Percentiles rank a stretch among this genome's conserved stretches.
phyloP scores from a whole-genome alignment of 495 filamentous ascomycete species.

The Talaromyces liani region DNA sequence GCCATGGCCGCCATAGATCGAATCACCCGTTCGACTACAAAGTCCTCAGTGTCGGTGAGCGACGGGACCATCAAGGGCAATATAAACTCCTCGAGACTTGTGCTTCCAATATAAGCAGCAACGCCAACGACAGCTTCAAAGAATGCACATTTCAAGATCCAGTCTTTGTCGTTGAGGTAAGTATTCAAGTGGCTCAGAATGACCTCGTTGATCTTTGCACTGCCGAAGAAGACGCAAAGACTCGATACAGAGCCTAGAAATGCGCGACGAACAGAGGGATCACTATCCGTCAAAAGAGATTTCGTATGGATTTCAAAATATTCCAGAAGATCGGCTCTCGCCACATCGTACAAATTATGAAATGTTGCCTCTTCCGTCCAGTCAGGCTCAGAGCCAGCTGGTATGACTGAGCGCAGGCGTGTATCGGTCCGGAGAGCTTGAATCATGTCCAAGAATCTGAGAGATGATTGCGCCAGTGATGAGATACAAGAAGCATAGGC shows the following conservation, averaged over 20 bases:
- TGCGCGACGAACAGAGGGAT: constrained; percentile 82
- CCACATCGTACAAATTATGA: constrained; percentile 75
- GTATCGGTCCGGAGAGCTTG: constrained; percentile 81
- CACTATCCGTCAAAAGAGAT: constrained; percentile 75
- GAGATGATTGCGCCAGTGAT: constrained; percentile 81
- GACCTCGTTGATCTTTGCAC: constrained; percentile 80
- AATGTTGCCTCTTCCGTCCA: constrained; percentile 70
- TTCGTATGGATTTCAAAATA: constrained; percentile 86
- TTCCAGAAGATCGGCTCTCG: constrained; percentile 65
- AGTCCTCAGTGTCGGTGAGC: constrained; percentile 92
- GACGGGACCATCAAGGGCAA: constrained; percentile 94
- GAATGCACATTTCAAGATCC: constrained; percentile 94
- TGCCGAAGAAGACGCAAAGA: constrained; percentile 93
- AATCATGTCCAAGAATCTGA: constrained; percentile 81
- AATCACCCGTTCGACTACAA: constrained; percentile 85
- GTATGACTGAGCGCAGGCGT: constrained; percentile 67
- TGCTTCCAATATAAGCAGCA: constrained; percentile 79
- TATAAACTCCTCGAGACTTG: constrained; percentile 89
- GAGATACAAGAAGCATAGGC: constrained; percentile 92
- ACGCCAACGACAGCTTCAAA: constrained; percentile 95
- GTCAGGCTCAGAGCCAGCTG: constrained; percentile 48
- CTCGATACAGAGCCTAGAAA: constrained; percentile 91
- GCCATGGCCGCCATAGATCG: constrained; percentile 87
- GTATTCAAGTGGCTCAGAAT: constrained; percentile 94
- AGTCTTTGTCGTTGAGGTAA: constrained; percentile 93